Evolutionary conservation across 2,329 filamentous ascomycete species (phyloP).

Genomic region (Aspergillus eucalypticola): DNA sequence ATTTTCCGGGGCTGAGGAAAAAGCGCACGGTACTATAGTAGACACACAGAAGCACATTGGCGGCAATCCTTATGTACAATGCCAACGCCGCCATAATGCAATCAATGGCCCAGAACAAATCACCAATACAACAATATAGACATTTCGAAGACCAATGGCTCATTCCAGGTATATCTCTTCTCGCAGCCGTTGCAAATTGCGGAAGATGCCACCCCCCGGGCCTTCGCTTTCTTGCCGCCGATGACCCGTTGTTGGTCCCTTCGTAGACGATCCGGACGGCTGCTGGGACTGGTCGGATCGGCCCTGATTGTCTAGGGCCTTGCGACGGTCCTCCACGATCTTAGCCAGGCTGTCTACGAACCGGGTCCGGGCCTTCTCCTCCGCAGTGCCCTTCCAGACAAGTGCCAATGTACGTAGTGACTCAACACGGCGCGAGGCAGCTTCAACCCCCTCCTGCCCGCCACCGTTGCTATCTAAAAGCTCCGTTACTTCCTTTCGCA

Average conservation of each 20-base stretch:
- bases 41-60: not conserved
- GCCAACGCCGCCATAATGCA: not conserved
- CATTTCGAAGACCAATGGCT: not conserved
- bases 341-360: conserved; percentile 81
- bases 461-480: conserved; percentile 63
- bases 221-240: conserved; percentile 36
- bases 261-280: conserved; percentile 1
- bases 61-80: not conserved
- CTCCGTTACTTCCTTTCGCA: conserved; percentile 67
- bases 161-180: conserved; percentile 57
- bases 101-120: not conserved
- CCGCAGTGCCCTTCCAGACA: conserved; percentile 95
- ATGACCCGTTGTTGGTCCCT: conserved; percentile 16
- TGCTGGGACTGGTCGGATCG: conserved; percentile 32
- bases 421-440: conserved; percentile 72
- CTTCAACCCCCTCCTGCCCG: conserved; percentile 63
- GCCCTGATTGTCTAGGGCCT: conserved; percentile 45
- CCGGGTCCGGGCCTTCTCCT: conserved; percentile 79
- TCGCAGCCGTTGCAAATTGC: conserved; percentile 54
- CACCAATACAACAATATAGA: not conserved
- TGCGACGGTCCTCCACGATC: conserved; percentile 74
- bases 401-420: conserved; percentile 71
- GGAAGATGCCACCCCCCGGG: conserved; percentile 53
- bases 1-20: not conserved
- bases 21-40: not conserved